Evolutionary conservation across 2,329 filamentous ascomycete species (phyloP), one percentile per base, ranked within the genome.

Genomic region (Epichloe glyceriae): DNA sequence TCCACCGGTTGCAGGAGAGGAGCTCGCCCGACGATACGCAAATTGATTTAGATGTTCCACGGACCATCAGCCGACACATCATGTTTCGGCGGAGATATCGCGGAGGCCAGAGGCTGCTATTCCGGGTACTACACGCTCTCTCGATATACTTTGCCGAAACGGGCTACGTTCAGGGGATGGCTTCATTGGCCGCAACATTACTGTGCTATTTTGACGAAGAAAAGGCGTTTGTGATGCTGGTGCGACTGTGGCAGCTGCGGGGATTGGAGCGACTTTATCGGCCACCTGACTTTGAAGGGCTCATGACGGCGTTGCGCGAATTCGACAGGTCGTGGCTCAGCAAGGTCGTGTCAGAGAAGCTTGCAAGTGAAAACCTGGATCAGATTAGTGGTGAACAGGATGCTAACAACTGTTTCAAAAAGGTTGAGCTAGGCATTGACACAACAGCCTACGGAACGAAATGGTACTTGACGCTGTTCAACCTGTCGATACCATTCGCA

Each of bases 131-230:
- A 30, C 93, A 97, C 64, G 86, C 88, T 43, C 80, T 97, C 63
- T 91, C 89, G 17, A 77, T 98, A 11, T 94, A 96, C 65, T 91
- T 91, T 56, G 87, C 88, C 0, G 84, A 86, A 22, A 93, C 87
- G 5, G 93, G 93, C 30, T 98, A 98, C 65, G 93, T 97, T 0
- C 93, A 98, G 67, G 93, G 93, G 50, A 98, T 98, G 93, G 93
- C 91, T 15, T 87, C 89, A 20, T 73, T 97, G 39, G 90, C 88
- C 2, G 91, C 91, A 1, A 97, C 93, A 0, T 73, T 98, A 19
- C 79, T 98, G 6, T 95, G 91, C 64, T 98, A 98, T 65, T 98
- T 90, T 66, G 91, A 97, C 57, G 93, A 98, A 67, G 93, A 96
- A 66, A 82, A 82, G 59, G 83, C 88, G 5, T 98, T 98, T 61